Conservation (phyloP, 495 filamentous ascomycete genomes). For the Hypomontagnella submonticulosa region DNA sequence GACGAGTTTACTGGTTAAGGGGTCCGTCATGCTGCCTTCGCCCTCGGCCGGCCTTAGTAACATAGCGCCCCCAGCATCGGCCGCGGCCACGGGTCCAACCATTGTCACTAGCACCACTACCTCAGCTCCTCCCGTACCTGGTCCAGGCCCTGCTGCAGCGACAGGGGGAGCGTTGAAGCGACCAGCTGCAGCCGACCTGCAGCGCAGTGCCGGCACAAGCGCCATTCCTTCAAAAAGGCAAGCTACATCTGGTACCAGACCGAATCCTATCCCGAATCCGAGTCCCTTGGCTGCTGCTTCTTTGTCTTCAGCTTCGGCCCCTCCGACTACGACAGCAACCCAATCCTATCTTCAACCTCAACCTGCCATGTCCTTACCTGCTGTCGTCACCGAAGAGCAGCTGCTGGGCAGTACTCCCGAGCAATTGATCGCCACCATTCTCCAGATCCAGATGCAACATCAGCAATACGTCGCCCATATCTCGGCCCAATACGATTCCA, state of each 20-base stretch:
- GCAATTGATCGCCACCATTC: constrained; percentile 49
- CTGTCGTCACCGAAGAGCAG: constrained; percentile 47
- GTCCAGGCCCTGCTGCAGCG: constrained; percentile 48
- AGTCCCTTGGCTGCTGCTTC: constrained; percentile 41
- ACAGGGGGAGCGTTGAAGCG: constrained; percentile 49
- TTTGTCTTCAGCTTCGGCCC: constrained; percentile 41
- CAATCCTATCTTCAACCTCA: constrained; percentile 43
- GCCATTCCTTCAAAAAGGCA: constrained; percentile 50
- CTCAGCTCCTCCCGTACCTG: constrained; percentile 44
- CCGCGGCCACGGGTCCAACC: constrained; percentile 41
- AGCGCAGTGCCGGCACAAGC: constrained; percentile 50
- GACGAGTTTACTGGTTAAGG: constrained; percentile 42
- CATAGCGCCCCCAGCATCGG: constrained; percentile 42
- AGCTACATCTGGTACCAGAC: constrained; percentile 44
- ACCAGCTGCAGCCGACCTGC: constrained; percentile 52
- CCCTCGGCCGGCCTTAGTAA: constrained; percentile 43
- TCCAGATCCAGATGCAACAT: constrained; percentile 50
- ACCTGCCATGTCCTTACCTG: constrained; percentile 44
- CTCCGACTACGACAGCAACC: constrained; percentile 41
- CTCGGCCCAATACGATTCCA: constrained; percentile 46
- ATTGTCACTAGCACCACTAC: constrained; percentile 46
- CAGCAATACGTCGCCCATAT: constrained; percentile 49
- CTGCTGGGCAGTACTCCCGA: constrained; percentile 46
- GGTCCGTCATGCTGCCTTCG: constrained; percentile 44
- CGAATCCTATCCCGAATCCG: constrained; percentile 42